Evolutionary conservation across 495 filamentous ascomycete species (phyloP), one percentile per base, ranked within the genome.

Genomic region (Trichoderma erinaceum): DNA sequence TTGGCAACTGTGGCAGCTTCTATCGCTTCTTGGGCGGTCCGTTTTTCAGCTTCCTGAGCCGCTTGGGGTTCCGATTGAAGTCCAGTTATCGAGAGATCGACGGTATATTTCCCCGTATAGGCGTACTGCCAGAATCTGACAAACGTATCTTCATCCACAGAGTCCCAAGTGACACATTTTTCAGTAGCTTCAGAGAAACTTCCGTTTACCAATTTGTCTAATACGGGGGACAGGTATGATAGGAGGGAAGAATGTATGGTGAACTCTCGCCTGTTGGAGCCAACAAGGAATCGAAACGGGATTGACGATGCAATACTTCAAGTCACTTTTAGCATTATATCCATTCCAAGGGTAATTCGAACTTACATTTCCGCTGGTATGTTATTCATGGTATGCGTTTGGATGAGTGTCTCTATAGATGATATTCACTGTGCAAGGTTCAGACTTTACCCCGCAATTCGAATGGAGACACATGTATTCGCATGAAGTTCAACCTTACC

Each of bases 61-160:
- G 16, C 50, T 25, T 23, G n/a, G 21, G n/a, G 18, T 25, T 56
- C n/a, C 21, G 50, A 21, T 56, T n/a, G 3, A 56, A 23, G 16
- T 7, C 50, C 16, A 21, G 50, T 56, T 56, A 21, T 23, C n/a
- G 50, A n/a, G 16, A 43, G 10, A 12, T 16, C 23, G 41, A 25
- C 64, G 35, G 41, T 61, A 56, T 73, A 73, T 65, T 73, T 68
- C 38, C 70, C 71, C 11, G 58, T 69, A 63, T 73, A 73, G 1
- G 65, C 70, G 44, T 68, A 73, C 61, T 73, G 64, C 56, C 69
- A 71, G 61, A 73, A 67, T 23, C 65, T 52, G 18, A 71, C 61
- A n/a, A 73, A 73, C n/a, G 71, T 73, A 52, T 71, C 63, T 64
- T 71, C 69, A 32, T 71, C 56, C 8, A 73, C 50, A 25, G 64